Evolutionary conservation across 164 flowering plant genomes (phyloP), one percentile per base, ranked within the genome.

Genomic region (Umbellularia californica): DNA sequence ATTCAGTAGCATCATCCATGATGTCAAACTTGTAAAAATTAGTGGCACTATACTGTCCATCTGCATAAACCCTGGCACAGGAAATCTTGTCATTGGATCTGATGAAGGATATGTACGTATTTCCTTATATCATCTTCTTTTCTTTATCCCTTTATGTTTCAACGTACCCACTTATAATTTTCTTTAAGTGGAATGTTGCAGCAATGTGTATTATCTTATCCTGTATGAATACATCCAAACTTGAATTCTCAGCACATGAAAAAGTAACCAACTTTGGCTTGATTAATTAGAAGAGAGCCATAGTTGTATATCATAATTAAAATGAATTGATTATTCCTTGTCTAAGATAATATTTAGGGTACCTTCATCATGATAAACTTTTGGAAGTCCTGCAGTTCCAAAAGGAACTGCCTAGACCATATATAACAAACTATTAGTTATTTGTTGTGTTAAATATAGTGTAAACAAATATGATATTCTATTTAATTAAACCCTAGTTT

Each of bases 61-160:
- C 55, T 78, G 73, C 76, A 52, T 82, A 72, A 85, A 81, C 78
- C 81, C 64, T 19, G 70, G 72, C 78, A 77, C 86, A 65, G 79
- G 76, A 63, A 86, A 87, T 77, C 81, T 94, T 80, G 94, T 91
- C 24, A 82, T 94, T 80, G 98, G 98, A 17, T 84, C 95, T 79
- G 97, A 91, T 68, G 86, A 87, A 86, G 98, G 98, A 92, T 84
- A 87, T 88, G 97, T 92, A 85, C 79, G 97, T 62, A 75, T 71
- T 50, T 72, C 33, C 28, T 14, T 60, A 62, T 71, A 19, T 24
- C 50, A 5, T 77, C 23, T 65, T n/a, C 70, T 15, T 66, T 64
- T 14, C 60, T 55, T 55, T 55, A 55, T 14, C n/a, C 20, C 0
- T 55, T 55, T 55, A 3, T 13, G n/a, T 55, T 55, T 55, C 20